These are phyloP conservation scores for Termitomyces sp. DNA, from an alignment of 768 basidiomycete species.

Conservation along the genomic window DNA sequence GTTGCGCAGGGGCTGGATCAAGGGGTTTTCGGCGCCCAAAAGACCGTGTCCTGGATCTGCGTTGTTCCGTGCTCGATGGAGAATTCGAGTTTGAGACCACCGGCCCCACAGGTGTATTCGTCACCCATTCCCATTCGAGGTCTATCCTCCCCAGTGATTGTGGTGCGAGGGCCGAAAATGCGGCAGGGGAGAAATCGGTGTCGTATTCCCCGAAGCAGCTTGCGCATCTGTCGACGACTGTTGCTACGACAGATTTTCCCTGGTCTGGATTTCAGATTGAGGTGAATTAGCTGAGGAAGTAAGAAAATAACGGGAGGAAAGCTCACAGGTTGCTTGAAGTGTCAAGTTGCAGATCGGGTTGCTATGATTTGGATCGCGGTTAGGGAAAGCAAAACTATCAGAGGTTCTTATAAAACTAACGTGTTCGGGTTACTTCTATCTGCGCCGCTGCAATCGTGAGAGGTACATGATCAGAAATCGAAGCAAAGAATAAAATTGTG, in stretches of 20 bases:
- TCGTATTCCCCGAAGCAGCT: conserved; percentile 1
- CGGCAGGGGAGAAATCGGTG: conserved; percentile 12
- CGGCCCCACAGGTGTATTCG: not conserved
- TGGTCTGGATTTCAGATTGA: conserved; percentile 1
- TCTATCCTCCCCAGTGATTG: conserved; percentile 5
- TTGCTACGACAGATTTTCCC: conserved; percentile 14
- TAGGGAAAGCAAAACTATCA: not conserved
- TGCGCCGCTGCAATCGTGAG: not conserved
- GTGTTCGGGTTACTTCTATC: not conserved
- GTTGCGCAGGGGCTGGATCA: not conserved
- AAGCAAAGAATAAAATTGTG: not conserved
- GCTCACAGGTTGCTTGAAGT: not conserved
- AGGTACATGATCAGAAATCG: not conserved
- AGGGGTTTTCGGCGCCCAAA: not conserved
- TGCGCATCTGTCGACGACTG: conserved; percentile 14
- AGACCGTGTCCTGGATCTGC: not conserved
- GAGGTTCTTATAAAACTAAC: not conserved
- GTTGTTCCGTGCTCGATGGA: not conserved
- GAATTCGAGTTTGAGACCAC: not conserved
- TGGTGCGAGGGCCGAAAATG: conserved; percentile 9
- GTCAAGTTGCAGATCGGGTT: not conserved
- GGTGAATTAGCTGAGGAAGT: not conserved
- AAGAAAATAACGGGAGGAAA: too few relatives aligned
- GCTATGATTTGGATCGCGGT: not conserved
- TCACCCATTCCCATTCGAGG: conserved; percentile 6